Evolutionary conservation across 23 red algal genomes (phyloP), one percentile per base, ranked within the genome.

Genomic region (Agarophyton chilense): DNA sequence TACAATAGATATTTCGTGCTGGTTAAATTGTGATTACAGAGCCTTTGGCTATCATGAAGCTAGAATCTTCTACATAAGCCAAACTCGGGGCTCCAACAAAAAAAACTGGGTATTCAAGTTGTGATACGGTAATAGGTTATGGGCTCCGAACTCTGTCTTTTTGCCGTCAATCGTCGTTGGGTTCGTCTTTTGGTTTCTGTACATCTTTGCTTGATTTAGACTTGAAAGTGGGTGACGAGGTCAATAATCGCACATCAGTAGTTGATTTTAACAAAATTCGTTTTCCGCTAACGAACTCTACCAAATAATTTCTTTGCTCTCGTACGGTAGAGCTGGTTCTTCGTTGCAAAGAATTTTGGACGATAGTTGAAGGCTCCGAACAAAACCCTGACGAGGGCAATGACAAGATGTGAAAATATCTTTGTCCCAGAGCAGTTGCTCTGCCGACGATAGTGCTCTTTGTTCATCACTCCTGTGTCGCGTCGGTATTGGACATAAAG

Each of bases 391-490:
- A 32, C 19, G 65, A 5, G 18, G 0, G n/a, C 6, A 31, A 26
- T 39, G 64, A 39, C 14, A 16, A 42, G 4, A 2, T 33, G 2
- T 0, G 32, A 22, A 71, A 71, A 25, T 39, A 17, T 71, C 8
- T 41, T 8, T n/a, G n/a, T 44, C 65, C n/a, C 11, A 39, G 24
- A 25, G 65, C 24, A 44, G 65, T 71, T 0, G 65, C 4, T 6
- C 32, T 71, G 40, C 32, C 65, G 8, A 71, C 65, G 6, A 71
- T 71, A 17, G 6, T 71, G 0, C 2, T 71, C 5, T 0, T 4
- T n/a, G 65, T 71, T 32, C 17, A 71, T 71, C n/a, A 71, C 32
- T 71, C 65, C 19, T 71, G 65, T 44, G 14, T 71, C n/a, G 24
- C 65, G 11, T 25, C 4, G 17, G 65, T 71, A 0, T 31, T 71